A percentile compares a stretch with the other conserved stretches of the same genome.
Evolutionary conservation across 164 flowering plant genomes (phyloP).

Genomic region (Magnolia sinica): DNA sequence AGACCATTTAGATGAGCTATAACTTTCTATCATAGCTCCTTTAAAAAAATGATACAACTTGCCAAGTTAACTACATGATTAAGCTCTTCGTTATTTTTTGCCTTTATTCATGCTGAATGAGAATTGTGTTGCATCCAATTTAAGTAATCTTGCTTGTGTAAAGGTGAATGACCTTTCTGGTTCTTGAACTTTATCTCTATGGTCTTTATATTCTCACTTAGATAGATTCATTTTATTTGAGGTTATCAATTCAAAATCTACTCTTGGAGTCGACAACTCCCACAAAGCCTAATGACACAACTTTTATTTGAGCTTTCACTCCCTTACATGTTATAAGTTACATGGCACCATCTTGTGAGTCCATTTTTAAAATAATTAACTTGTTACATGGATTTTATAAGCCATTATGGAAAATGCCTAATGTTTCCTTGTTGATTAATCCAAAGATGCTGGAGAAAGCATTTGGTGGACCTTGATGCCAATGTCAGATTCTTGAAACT

Average conservation of each 20-base stretch:
- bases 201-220: slow-evolving; percentile 12
- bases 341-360: slow-evolving; percentile 10
- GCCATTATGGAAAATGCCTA: slow-evolving; percentile 10
- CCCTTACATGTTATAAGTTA: slow-evolving; percentile 32
- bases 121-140: slow-evolving; percentile 12
- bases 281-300: slow-evolving; percentile 8
- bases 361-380: slow-evolving; percentile 10
- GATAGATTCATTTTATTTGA: slow-evolving; percentile 11
- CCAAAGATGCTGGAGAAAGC: slow-evolving; percentile 9
- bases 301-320: slow-evolving; percentile 25
- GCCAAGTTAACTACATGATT: background rate
- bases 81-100: background rate
- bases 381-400: slow-evolving; percentile 5
- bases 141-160: slow-evolving; percentile 10
- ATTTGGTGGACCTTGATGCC: slow-evolving; percentile 15
- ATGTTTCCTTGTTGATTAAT: slow-evolving; percentile 16
- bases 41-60: background rate
- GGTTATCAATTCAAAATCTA: slow-evolving; percentile 16
- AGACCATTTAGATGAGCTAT: background rate
- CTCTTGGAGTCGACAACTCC: slow-evolving; percentile 9
- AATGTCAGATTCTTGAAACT: slow-evolving; percentile 9
- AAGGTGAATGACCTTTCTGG: slow-evolving; percentile 10
- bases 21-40: background rate
- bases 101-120: background rate
- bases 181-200: slow-evolving; percentile 21